Conservation (phyloP, 2,329 filamentous ascomycete species). For the Lomentospora prolificans region DNA sequence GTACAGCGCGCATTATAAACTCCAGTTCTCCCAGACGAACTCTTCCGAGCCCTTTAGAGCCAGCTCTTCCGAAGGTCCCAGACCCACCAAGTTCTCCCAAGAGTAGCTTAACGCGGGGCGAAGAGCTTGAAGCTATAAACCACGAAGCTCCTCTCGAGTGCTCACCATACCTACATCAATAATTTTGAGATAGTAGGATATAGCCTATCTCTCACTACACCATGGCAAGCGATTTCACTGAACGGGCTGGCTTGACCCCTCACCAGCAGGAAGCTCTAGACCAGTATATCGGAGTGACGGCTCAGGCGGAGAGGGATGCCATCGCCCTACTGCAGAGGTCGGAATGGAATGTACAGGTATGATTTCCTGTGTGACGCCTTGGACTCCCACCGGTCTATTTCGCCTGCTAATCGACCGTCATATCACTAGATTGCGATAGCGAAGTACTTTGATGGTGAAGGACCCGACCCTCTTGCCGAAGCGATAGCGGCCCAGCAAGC, state of each 20-base stretch:
- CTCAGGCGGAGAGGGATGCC: conserved; percentile 68
- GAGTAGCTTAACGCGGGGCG: not conserved
- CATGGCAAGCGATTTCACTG: conserved; percentile 38
- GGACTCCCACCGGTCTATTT: too few species aligned
- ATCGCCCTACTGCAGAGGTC: conserved; percentile 72
- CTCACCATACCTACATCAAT: too few species aligned
- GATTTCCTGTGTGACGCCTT: too few species aligned
- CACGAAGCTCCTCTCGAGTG: too few species aligned
- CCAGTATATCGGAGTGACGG: conserved; percentile 80
- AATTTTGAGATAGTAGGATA: too few species aligned
- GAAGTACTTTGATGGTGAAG: conserved; percentile 96
- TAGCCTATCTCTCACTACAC: too few species aligned
- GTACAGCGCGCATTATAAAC: too few species aligned
- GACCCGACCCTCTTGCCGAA: conserved; percentile 70
- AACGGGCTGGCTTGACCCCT: conserved; percentile 48
- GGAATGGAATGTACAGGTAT: conserved; percentile 90
- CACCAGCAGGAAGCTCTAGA: conserved; percentile 76
- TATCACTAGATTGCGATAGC: conserved; percentile 90
- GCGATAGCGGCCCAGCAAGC: conserved; percentile 56
- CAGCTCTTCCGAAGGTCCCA: not conserved
- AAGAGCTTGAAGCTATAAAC: too few species aligned
- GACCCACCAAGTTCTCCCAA: not conserved
- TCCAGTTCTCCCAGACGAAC: too few species aligned
- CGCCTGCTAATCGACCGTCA: too few species aligned
- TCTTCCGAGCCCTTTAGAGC: not conserved